Conservation (phyloP, 805 yeast species). For the Ogataea glucozyma region DNA sequence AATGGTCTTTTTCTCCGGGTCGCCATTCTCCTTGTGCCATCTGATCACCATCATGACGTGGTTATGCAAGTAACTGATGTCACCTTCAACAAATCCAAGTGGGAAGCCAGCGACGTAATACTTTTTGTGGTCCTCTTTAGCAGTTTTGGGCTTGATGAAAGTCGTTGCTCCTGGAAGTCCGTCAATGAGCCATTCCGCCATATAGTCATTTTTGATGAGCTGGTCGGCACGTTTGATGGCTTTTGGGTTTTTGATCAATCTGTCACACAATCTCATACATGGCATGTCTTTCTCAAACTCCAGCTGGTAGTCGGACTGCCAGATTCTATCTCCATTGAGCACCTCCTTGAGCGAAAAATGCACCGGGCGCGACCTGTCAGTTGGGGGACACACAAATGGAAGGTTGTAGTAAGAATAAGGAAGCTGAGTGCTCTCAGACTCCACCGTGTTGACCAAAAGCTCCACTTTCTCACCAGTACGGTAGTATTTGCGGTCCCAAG, state of each 20-base stretch:
- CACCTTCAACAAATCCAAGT: conserved; percentile 65
- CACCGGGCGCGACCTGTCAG: conserved; percentile 52
- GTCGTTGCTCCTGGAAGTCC: conserved; percentile 89
- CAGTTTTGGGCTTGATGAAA: conserved; percentile 56
- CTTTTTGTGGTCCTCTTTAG: conserved; percentile 46
- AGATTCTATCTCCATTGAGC: conserved; percentile 75
- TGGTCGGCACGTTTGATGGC: conserved; percentile 58
- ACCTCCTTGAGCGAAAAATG: conserved; percentile 76
- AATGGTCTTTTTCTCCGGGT: conserved; percentile 49
- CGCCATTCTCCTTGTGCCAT: conserved; percentile 54
- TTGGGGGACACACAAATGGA: conserved; percentile 78
- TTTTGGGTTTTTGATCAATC: conserved; percentile 47
- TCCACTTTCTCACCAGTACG: conserved; percentile 61
- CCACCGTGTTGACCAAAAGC: conserved; percentile 72
- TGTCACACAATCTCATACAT: conserved; percentile 69
- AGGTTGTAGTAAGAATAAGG: conserved; percentile 78
- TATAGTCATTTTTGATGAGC: conserved; percentile 67
- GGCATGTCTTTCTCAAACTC: conserved; percentile 62
- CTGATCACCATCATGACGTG: conserved; percentile 82
- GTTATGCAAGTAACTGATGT: conserved; percentile 66
- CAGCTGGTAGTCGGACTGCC: conserved; percentile 72
- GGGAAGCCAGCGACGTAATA: conserved; percentile 89
- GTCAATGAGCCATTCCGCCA: conserved; percentile 82
- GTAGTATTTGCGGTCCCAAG: conserved; percentile 42
- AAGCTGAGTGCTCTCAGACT: conserved; percentile 72